Evolutionary conservation across 176 grass and related monocot species (phyloP).

Genomic region (Rhynchospora tenuis): DNA sequence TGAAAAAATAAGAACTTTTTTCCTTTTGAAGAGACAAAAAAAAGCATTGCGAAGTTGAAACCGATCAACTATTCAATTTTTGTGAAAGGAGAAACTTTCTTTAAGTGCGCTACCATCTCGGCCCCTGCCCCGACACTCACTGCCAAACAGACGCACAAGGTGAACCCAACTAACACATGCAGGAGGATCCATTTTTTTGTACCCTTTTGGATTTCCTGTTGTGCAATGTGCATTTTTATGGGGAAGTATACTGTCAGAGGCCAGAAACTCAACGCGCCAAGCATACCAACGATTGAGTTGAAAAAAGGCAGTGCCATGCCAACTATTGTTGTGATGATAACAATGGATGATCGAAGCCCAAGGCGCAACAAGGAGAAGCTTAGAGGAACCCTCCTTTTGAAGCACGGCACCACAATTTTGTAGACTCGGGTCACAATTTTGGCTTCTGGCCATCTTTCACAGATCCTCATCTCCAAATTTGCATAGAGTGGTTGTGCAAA

Average conservation of each 20-base stretch:
- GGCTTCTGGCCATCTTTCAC: slow-evolving; percentile 51
- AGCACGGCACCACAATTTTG: slow-evolving; percentile 37
- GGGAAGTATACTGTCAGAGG: slow-evolving; percentile 80
- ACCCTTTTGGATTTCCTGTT: slow-evolving; percentile 40
- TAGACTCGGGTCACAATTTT: slow-evolving; percentile 60
- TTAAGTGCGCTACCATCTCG: slow-evolving; percentile 57
- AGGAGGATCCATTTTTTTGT: slow-evolving; percentile 41
- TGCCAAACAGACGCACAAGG: slow-evolving; percentile 49
- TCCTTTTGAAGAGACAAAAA: not conserved
- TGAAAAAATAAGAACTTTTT: not conserved
- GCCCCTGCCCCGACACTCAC: slow-evolving; percentile 63
- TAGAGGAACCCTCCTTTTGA: slow-evolving; percentile 20
- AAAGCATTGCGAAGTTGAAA: not conserved
- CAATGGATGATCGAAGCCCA: slow-evolving; percentile 38
- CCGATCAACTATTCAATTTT: slow-evolving; percentile 29
- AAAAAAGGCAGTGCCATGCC: slow-evolving; percentile 83
- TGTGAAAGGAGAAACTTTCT: slow-evolving; percentile 43
- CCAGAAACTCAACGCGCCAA: slow-evolving; percentile 84
- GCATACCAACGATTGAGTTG: slow-evolving; percentile 68
- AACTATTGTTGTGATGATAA: slow-evolving; percentile 49
- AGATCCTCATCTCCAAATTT: slow-evolving; percentile 34
- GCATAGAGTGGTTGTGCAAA: slow-evolving; percentile 73
- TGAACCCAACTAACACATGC: slow-evolving; percentile 47
- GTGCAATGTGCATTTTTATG: slow-evolving; percentile 72
- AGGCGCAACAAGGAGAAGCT: slow-evolving; percentile 49